Base-by-base conservation (phyloP, 169 alveolate species). In the Amoebophrya sp. region DNA sequence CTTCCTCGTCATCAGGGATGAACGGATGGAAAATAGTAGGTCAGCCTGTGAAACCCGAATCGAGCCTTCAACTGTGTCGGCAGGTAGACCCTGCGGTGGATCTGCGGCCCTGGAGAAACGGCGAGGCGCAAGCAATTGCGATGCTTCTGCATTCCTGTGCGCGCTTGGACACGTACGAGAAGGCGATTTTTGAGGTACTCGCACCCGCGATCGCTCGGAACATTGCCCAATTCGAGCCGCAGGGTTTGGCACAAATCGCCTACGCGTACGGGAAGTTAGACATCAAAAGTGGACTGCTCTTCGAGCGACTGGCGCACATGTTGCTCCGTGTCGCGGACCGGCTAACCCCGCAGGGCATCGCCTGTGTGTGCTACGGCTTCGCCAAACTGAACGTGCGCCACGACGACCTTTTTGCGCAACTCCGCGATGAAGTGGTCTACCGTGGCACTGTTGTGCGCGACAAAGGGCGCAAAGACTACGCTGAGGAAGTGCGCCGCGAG, bases 321-420 rank as follows among this genome's bases (percentile, higher is more conserved):
- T 6, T 36, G 83, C 18, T 18, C 38, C 83, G 83, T 6, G n/a
- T 65, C 33, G 0, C 36, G 39, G 83, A 65, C 26, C 18, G 2
- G 83, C 83, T 65, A 6, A 65, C 36, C 33, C 83, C 83, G 83
- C 83, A 65, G 33, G 83, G 83, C 83, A 6, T 65, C 83, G 83
- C 83, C 12, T 12, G 33, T 36, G n/a, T 65, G 3, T 65, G 83
- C 83, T 65, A 65, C 83, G 83, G 36, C 33, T 65, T 65, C 83
- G 83, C 83, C 2, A 65, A 65, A 36, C 3, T 6, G 2, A 65
- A 65, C 12, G 33, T 26, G 83, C 2, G 26, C 38, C 83, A 65
- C 33, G 83, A 65, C 26, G 2, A 6, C 38, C 83, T 65, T 1
- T 65, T 65, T 26, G 2, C 83, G 2, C 83, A 65, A 36, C 33